These are phyloP conservation scores for Ustilago nuda DNA, from an alignment of 1,284 basidiomycete genomes.

Conservation along the genomic window DNA sequence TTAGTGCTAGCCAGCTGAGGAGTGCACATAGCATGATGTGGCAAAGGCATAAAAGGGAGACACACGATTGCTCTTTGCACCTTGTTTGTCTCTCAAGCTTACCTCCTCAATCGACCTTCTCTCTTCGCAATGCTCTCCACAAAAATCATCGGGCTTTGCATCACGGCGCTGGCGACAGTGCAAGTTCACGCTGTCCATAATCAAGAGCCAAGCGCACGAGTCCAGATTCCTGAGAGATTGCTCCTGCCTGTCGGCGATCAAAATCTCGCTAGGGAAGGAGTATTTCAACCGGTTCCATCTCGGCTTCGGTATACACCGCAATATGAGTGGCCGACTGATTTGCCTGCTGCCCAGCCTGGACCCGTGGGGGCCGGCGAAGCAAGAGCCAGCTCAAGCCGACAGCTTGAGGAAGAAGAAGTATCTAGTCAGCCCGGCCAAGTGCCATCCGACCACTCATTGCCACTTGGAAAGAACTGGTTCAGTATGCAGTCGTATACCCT, in stretches of 20 bases:
- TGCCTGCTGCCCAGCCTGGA: too few species aligned
- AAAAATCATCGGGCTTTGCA: not conserved
- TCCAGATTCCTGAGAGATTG: not conserved
- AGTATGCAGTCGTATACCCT: too few species aligned
- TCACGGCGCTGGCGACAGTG: not conserved
- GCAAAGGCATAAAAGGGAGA: not conserved
- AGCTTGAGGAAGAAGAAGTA: too few species aligned
- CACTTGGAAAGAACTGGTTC: too few species aligned
- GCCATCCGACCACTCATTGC: fast-evolving
- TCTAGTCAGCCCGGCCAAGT: too few species aligned
- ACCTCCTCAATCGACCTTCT: not conserved
- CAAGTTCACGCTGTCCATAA: not conserved
- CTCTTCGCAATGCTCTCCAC: not conserved
- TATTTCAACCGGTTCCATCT: not conserved
- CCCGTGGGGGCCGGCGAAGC: too few species aligned
- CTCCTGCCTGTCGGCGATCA: not conserved
- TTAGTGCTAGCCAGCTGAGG: too few species aligned
- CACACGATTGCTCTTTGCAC: too few species aligned
- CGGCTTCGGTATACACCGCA: too few species aligned
- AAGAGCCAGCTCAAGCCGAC: too few species aligned
- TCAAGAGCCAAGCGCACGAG: not conserved
- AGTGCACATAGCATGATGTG: not conserved
- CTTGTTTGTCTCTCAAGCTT: too few species aligned
- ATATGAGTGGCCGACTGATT: too few species aligned
- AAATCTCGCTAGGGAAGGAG: not conserved